Evolutionary conservation across 805 yeast species (phyloP), one percentile per base, ranked within the genome.

Genomic region (Zygosaccharomyces pseudorouxii): DNA sequence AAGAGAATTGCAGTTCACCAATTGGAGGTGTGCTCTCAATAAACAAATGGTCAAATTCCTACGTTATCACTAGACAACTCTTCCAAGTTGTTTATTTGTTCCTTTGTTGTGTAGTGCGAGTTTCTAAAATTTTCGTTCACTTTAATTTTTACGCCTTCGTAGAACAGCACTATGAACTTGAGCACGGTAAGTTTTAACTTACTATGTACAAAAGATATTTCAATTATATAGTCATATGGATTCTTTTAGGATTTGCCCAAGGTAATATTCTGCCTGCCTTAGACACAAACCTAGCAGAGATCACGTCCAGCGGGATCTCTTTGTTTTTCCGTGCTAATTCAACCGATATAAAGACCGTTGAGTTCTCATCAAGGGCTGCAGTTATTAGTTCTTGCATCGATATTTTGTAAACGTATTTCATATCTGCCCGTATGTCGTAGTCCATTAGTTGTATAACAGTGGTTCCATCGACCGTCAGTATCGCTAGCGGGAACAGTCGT

Each of bases 201-300:
- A 18, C 16, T 14, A 33, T 33, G 16, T 16, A 33, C 20, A 16
- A 33, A 33, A 6, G 20, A 19, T 33, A 33, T 14, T 33, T 14
- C 19, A 33, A 33, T 8, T 33, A 33, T 33, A 14, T 33, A 33
- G 45, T 30, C 36, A 55, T 38, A 11, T 46, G 38, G 2, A 56
- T 48, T 38, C 52, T 49, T 5, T 46, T 37, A 11, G 45, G 51
- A 22, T 36, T 46, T 1, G 59, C 42, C 62, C 62, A 60, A 3
- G 60, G 57, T 3, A 60, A 35, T 11, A 53, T 30, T 18, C 49
- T 56, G 6, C 44, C 41, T 2, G 53, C 38, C 16, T 53, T 59
- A 7, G 39, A 46, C 2, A 49, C 22, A 10, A 60, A 38, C 14
- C 49, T 46, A 1, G 46, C 16, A 5, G 52, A 25, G 11, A 53